phyloP scores from a whole-genome alignment of 23 red algal genomes.

The Gracilaria domingensis region DNA sequence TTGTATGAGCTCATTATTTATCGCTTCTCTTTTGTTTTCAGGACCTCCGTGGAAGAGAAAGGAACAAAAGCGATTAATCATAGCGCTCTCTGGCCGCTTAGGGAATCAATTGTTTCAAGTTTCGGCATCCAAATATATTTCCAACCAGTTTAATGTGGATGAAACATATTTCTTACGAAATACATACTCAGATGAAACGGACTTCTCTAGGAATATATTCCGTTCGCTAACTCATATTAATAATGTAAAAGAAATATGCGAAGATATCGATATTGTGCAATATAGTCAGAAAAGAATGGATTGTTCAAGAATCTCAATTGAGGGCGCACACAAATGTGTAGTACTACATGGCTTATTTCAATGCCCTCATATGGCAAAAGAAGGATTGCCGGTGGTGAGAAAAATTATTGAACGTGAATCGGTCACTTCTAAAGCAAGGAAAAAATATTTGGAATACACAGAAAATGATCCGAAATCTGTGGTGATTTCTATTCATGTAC shows the following conservation, averaged over 20 bases:
- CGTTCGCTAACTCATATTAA: neutral
- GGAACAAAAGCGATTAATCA: no score
- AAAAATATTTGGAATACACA: neutral
- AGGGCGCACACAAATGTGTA: neutral
- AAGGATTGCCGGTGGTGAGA: neutral
- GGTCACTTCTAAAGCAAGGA: neutral
- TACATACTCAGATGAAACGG: constrained; percentile 24
- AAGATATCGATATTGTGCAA: neutral
- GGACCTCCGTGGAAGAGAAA: no score
- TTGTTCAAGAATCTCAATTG: neutral
- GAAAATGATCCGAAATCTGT: neutral
- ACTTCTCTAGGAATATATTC: constrained; percentile 7
- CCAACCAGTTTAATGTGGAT: neutral
- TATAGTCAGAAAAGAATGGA: constrained; percentile 5
- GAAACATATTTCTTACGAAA: constrained; percentile 1
- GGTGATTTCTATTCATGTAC: constrained; percentile 26
- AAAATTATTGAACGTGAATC: neutral
- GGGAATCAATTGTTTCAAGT: constrained; percentile 43
- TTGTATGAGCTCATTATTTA: no score
- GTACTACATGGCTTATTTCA: constrained; percentile 41
- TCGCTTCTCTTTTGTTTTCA: no score
- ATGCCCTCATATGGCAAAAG: constrained; percentile 3
- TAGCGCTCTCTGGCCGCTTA: constrained; percentile 4
- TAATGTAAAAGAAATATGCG: constrained; percentile 2
- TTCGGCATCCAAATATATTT: constrained; percentile 3